Evolutionary conservation across 257 asterid genomes (phyloP).

Genomic region (Solanum virginianum): DNA sequence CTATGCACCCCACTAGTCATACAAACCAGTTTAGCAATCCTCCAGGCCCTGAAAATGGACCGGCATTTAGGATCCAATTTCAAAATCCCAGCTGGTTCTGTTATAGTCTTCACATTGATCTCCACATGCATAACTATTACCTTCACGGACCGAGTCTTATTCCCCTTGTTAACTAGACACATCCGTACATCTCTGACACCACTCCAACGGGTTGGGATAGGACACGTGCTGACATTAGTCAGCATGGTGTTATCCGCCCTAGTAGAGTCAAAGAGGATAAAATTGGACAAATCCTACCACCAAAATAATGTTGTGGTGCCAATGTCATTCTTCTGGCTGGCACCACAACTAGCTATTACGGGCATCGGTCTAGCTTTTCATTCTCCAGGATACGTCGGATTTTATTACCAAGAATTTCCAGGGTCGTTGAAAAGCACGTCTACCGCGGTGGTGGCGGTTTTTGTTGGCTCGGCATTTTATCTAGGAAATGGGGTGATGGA

Average conservation of each 20-base stretch:
- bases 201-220: constrained; percentile 8
- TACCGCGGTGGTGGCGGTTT: not conserved
- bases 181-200: not conserved
- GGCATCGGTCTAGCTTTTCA: constrained; percentile 19
- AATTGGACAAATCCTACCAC: not conserved
- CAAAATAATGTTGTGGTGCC: not conserved
- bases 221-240: constrained; percentile 3
- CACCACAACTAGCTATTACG: constrained; percentile 1
- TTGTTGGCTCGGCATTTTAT: constrained; percentile 1
- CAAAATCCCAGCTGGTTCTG: constrained; percentile 9
- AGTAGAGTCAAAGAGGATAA: constrained; percentile 4
- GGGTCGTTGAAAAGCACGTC: constrained; percentile 12
- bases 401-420: constrained; percentile 18
- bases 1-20: constrained; percentile 6
- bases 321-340: constrained; percentile 16
- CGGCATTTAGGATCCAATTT: not conserved
- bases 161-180: not conserved
- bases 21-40: constrained; percentile 1
- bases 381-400: constrained; percentile 13
- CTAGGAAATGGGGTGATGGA: constrained; percentile 4
- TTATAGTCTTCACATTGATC: not conserved
- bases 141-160: not conserved
- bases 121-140: not conserved
- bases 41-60: constrained; percentile 13
- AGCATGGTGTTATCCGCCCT: constrained; percentile 5